Evolutionary conservation across 1,284 basidiomycete species (phyloP).

Genomic region (Peniophora sp.): DNA sequence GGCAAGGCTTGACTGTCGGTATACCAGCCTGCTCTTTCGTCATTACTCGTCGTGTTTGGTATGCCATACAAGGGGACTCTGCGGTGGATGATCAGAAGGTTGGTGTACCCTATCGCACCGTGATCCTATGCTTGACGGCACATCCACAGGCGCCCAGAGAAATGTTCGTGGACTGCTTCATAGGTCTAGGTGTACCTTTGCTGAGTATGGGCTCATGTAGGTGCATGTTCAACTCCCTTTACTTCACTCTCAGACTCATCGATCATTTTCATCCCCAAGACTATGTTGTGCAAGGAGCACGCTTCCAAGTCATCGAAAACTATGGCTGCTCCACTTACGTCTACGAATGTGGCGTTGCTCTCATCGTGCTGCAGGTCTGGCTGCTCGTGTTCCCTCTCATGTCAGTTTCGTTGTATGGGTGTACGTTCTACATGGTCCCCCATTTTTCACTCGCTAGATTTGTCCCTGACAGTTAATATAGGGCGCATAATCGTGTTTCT

Average conservation of each 20-base stretch:
- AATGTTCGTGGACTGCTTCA: neutral
- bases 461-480: too few species aligned
- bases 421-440: neutral
- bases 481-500: too few species aligned
- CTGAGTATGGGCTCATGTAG: neutral
- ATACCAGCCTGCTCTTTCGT: neutral
- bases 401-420: neutral
- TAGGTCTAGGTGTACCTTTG: neutral
- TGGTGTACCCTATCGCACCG: neutral
- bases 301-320: neutral
- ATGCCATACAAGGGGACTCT: too few species aligned
- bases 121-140: neutral
- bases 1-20: neutral
- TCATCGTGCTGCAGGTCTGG: neutral
- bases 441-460: too few species aligned
- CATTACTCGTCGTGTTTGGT: neutral
- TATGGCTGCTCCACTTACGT: neutral
- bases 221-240: neutral
- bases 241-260: neutral
- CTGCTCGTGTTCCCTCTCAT: neutral
- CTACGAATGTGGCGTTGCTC: neutral
- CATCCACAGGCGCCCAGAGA: neutral
- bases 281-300: neutral
- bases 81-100: neutral
- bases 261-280: neutral